Percentiles rank a stretch among this genome's conserved stretches.
These are phyloP conservation scores for Daldinia vernicosa DNA, from an alignment of 495 filamentous ascomycete species.

Conservation along the genomic window DNA sequence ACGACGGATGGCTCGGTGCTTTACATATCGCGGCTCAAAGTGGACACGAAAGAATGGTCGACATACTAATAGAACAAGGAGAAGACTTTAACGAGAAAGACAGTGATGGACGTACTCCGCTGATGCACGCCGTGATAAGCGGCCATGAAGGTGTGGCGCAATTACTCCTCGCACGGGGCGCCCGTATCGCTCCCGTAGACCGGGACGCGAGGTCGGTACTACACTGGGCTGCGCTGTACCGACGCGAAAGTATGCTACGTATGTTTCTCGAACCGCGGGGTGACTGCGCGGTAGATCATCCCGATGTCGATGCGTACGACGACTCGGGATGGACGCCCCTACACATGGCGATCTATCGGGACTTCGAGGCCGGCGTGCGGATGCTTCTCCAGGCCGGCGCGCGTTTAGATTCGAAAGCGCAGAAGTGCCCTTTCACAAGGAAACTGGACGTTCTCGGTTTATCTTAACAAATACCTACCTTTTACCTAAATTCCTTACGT, in stretches of 20 bases:
- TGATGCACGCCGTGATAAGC: constrained; percentile 33
- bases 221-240: constrained; percentile 41
- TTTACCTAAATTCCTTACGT: background rate
- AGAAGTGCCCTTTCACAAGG: constrained; percentile 19
- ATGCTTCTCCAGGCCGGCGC: constrained; percentile 21
- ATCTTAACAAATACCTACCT: background rate
- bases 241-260: constrained; percentile 29
- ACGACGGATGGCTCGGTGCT: constrained; percentile 34
- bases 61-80: constrained; percentile 28
- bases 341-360: constrained; percentile 36
- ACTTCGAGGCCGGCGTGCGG: constrained; percentile 36
- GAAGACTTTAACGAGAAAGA: constrained; percentile 29
- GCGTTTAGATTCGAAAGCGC: constrained; percentile 12
- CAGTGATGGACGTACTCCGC: constrained; percentile 39
- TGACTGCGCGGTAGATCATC: background rate
- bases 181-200: constrained; percentile 11
- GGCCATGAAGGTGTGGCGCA: constrained; percentile 22
- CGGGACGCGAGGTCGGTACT: constrained; percentile 31
- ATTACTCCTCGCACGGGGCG: background rate
- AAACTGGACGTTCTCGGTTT: constrained; percentile 1
- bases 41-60: constrained; percentile 36
- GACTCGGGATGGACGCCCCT: constrained; percentile 38
- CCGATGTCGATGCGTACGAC: constrained; percentile 41
- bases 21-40: constrained; percentile 38
- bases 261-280: constrained; percentile 28